These are phyloP conservation scores for Aegilops umbellulata DNA, from an alignment of 176 grass and related monocot genomes.

Conservation along the genomic window DNA sequence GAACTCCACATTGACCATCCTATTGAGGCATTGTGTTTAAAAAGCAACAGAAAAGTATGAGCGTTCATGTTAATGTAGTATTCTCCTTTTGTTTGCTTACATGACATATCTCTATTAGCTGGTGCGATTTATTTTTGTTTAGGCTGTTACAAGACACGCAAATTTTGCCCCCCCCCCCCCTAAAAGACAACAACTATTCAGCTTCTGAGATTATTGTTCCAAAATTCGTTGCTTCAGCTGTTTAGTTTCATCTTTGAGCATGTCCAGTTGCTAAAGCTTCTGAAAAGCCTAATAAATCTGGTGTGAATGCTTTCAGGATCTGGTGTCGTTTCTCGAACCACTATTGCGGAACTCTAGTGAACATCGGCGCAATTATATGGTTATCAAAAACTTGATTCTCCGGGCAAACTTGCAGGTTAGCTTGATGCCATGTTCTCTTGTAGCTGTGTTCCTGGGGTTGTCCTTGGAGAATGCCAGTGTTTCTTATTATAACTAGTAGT, in stretches of 20 bases:
- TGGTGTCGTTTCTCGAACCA: constrained; percentile 91
- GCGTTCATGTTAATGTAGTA: not conserved
- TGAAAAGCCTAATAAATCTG: constrained; percentile 23
- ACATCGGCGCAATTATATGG: constrained; percentile 75
- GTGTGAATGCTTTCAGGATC: constrained; percentile 53
- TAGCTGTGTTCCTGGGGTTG: not conserved
- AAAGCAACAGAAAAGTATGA: not conserved
- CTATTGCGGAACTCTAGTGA: constrained; percentile 90
- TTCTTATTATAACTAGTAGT: not conserved
- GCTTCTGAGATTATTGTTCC: constrained; percentile 5
- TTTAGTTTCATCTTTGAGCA: constrained; percentile 29
- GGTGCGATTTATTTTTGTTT: not conserved
- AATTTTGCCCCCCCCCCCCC: not conserved
- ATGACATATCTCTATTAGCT: not conserved
- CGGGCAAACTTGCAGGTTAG: constrained; percentile 82
- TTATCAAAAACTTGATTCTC: constrained; percentile 83
- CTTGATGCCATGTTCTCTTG: constrained; percentile 2
- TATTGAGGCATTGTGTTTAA: not conserved
- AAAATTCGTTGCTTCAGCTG: constrained; percentile 11
- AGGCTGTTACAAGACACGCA: not conserved
- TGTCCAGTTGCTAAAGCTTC: constrained; percentile 5
- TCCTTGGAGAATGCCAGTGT: not conserved
- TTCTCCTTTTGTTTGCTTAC: not conserved
- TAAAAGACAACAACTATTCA: not conserved
- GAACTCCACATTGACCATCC: not conserved